Base-by-base conservation (phyloP, 208 protist species). In the Crithidia fasciculata region DNA sequence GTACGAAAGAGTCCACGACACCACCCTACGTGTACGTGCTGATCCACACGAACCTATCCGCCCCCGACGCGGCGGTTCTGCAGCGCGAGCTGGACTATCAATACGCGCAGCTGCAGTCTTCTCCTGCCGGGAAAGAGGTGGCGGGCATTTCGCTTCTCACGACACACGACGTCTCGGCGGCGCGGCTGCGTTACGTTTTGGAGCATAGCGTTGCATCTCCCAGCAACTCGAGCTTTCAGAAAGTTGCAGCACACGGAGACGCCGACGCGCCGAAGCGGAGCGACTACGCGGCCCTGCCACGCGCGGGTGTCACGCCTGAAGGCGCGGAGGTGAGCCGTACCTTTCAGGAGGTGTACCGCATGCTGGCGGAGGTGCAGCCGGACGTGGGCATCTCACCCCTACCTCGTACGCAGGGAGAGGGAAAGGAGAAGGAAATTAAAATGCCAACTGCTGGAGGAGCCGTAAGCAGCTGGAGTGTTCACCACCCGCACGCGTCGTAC, bases 71-170 rank as follows among this genome's bases (percentile, higher is more conserved):
- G 4, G 67, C 50, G 69, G 72, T 83, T 8, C 56, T 83, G 18
- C 71, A 74, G 58, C 68, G 65, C 2, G 69, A 83, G 44, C 45
- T 83, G 44, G 39, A 75, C 5, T 72, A 77, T 49, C 72, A 70
- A 4, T 54, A 63, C 28, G 2, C 44, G 50, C 60, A 74, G 67
- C 74, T 80, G n/a, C 47, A 71, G 62, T 4, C 28, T 2, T 71
- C 74, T 6, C 61, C 58, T 9, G 74, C 74, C 9, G 74, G 74
- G 13, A 28, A 43, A 1, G 74, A 80, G 56, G 2, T 80, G 3
- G 74, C 74, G 12, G 74, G 74, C 3, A 9, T 80, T 8, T 61
- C 68, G 1, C 54, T 80, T 9, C 56, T 80, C 2, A 74, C 61
- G 19, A 57, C 68, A 3, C 43, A 70, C 16, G 74, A 80, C 39